phyloP scores from a whole-genome alignment of 495 filamentous ascomycete genomes.

The Aspergillus conjunctus region DNA sequence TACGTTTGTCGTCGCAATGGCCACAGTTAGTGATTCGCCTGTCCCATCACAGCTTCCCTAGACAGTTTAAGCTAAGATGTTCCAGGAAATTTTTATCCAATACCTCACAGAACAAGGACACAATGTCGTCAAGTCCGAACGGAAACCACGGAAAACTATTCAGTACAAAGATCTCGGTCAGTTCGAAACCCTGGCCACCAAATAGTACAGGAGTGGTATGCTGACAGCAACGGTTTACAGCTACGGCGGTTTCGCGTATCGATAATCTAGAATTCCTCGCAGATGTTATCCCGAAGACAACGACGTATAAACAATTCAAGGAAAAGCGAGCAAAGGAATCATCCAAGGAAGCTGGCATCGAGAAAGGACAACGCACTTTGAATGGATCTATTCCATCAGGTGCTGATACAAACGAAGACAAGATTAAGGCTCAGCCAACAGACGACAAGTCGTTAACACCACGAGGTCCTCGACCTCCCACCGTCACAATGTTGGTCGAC shows the following conservation, averaged over 20 bases:
- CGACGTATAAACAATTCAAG: constrained; percentile 78
- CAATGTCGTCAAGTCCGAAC: constrained; percentile 84
- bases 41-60: neutral
- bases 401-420: constrained; percentile 37
- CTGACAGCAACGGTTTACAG: constrained; percentile 37
- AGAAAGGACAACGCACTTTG: constrained; percentile 57
- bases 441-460: constrained; percentile 24
- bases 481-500: constrained; percentile 44
- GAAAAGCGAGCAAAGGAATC: constrained; percentile 57
- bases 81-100: constrained; percentile 93
- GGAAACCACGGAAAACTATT: constrained; percentile 88
- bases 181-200: neutral
- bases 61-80: constrained; percentile 2
- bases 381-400: constrained; percentile 38
- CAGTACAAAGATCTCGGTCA: constrained; percentile 93
- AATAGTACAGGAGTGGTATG: constrained; percentile 6
- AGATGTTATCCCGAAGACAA: constrained; percentile 86
- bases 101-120: constrained; percentile 83
- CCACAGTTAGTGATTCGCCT: constrained; percentile 61
- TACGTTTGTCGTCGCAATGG: constrained; percentile 90
- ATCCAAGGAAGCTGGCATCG: constrained; percentile 44
- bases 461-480: constrained; percentile 35
- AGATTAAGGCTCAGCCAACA: constrained; percentile 18
- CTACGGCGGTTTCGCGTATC: constrained; percentile 81
- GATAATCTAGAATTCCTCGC: constrained; percentile 95